Base-by-base conservation (phyloP, 1,139 yeast genomes). In the Ogataea hybrid region DNA sequence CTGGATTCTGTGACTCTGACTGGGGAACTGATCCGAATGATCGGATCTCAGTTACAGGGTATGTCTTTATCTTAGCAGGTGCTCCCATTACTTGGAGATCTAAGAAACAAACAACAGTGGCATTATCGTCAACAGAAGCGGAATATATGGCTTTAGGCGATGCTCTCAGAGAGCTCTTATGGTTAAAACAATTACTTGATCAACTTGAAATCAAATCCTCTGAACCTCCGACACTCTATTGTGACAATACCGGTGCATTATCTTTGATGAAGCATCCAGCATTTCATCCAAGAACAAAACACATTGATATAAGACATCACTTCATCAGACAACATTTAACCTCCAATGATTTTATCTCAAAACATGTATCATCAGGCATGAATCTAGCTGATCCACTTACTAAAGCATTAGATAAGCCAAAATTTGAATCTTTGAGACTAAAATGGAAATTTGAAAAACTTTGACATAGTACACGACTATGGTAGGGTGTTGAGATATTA, bases 111-210 rank as follows among this genome's bases (percentile, higher is more conserved):
- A 12, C 29, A n/a, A 28, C 28, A n/a, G 28, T 25, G 6, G 28
- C 30, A 17, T 12, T 37, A 25, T 40, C 41, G n/a, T 18, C 45
- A 7, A 33, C 37, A 9, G 40, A 42, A 32, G 39, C 46, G 8
- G 27, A 42, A 14, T 30, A 14, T 12, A 28, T 39, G 17, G 42
- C 39, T 3, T 8, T 33, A 3, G 28, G 27, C 6, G 37, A 27
- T 12, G 17, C 37, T 10, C 12, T 9, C 3, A 28, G 34, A 23
- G 42, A 38, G 23, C 15, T 33, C 8, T 16, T 32, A 11, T 39
- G 42, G 38, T 28, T 21, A n/a, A 32, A 10, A 11, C 35, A 38
- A 28, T 9, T 38, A 10, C 20, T 28, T 4, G 32, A 10, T n/a
- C 27, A 35, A 20, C 16, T 28, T 10, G 14, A 28, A 35, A 18